Evolutionary conservation across 768 basidiomycete genomes (phyloP), one percentile per base, ranked within the genome.

Genomic region (Mycena haematopus): DNA sequence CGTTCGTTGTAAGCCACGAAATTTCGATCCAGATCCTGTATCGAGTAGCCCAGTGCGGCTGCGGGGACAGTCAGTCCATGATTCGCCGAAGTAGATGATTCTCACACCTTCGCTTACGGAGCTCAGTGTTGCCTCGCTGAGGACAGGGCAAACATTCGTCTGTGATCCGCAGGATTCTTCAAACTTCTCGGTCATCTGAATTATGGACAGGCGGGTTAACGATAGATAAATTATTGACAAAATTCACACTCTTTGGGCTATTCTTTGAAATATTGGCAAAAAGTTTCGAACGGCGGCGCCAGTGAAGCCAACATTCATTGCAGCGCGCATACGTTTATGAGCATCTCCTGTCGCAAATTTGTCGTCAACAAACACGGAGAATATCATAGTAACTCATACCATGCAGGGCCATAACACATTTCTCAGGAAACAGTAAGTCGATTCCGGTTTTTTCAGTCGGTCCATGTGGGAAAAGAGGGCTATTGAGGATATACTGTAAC

Each of bases 311-410:
- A 9, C 1, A n/a, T 61, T 61, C 40, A 61, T 7, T 2, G 52
- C 60, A 31, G 45, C 35, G 11, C 60, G 60, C 24, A 55, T 31
- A 9, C 53, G 52, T 13, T 42, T 35, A 29, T 59, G 58, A 1
- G 7, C 31, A 2, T 52, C 13, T 6, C 40, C 58, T 59, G 21
- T 38, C 2, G 14, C 14, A 45, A n/a, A 2, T n/a, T 24, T 9
- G 11, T n/a, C 19, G 44, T 45, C 21, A 45, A 21, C n/a, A 31
- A 45, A 36, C 13, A 9, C n/a, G 15, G 5, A 10, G 9, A 45
- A 24, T 24, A 45, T 11, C n/a, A 31, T 31, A 31, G 29, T 5
- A 31, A 31, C 4, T 47, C 10, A 3, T 47, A 52, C 59, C 59
- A 2, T 27, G 21, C n/a, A 11, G 7, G 1, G 4, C 25, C 8